A percentile compares a stretch with the other conserved stretches of the same genome.
These are phyloP conservation scores for Jaenimonas drosophilae DNA, from an alignment of 208 protist species.

Conservation along the genomic window DNA sequence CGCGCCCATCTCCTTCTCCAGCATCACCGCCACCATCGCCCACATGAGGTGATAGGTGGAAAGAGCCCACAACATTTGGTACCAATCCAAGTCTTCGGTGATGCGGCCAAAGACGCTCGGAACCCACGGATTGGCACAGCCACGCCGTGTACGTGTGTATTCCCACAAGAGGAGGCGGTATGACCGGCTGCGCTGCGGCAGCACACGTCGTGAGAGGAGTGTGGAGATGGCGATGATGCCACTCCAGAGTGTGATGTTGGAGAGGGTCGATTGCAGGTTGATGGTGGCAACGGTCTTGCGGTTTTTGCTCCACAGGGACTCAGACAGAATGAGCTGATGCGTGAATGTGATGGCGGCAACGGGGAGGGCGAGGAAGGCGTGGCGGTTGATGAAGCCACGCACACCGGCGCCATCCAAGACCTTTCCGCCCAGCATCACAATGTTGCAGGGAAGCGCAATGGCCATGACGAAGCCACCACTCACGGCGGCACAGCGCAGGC, in stretches of 20 bases:
- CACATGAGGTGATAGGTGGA: slow-evolving; percentile 66
- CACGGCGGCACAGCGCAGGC: slow-evolving; percentile 27
- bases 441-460: slow-evolving; percentile 57
- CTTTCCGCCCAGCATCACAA: slow-evolving; percentile 25
- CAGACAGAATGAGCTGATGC: slow-evolving; percentile 69
- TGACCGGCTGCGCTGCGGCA: slow-evolving; percentile 24
- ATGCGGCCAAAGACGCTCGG: slow-evolving; percentile 55
- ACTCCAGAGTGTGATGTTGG: slow-evolving; percentile 49
- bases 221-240: slow-evolving; percentile 18
- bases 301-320: slow-evolving; percentile 80
- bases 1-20: slow-evolving; percentile 52
- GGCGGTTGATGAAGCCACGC: slow-evolving; percentile 49
- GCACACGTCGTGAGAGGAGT: slow-evolving; percentile 24
- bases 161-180: slow-evolving; percentile 78
- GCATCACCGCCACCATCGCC: slow-evolving; percentile 52
- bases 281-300: slow-evolving; percentile 57
- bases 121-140: slow-evolving; percentile 50
- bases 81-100: slow-evolving; percentile 73
- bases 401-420: slow-evolving; percentile 37
- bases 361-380: slow-evolving; percentile 52
- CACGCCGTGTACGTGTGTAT: slow-evolving; percentile 46
- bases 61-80: slow-evolving; percentile 59
- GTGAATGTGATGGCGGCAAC: slow-evolving; percentile 67
- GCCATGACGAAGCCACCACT: slow-evolving; percentile 20
- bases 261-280: slow-evolving; percentile 50